Evolutionary conservation across 139 green algal genomes (phyloP).

Genomic region (Micromonas pusilla): DNA sequence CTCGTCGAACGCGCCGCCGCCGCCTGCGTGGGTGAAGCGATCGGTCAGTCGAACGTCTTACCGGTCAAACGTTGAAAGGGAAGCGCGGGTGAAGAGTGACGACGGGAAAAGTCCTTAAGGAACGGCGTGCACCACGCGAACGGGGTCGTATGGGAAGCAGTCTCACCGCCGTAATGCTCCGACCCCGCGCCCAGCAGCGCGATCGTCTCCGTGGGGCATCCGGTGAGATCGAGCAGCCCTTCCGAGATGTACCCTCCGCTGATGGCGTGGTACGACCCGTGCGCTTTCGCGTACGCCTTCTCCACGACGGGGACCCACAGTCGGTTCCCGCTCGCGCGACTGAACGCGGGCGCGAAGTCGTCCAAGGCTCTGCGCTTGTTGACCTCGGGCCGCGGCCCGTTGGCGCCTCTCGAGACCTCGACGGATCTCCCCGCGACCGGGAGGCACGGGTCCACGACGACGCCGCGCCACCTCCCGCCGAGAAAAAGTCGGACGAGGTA

Average conservation of each 20-base stretch:
- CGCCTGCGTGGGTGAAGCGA: too few species aligned
- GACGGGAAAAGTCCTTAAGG: too few species aligned
- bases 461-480: conserved; percentile 22
- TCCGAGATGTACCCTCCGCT: conserved; percentile 33
- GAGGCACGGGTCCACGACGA: conserved; percentile 31
- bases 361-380: not conserved
- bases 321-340: conserved; percentile 16
- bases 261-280: conserved; percentile 32
- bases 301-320: conserved; percentile 32
- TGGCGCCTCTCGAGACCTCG: not conserved
- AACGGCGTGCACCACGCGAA: too few species aligned
- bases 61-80: too few species aligned
- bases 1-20: conserved; percentile 28
- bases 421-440: conserved; percentile 1
- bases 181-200: too few species aligned
- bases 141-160: too few species aligned
- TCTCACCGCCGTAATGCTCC: too few species aligned
- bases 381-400: not conserved
- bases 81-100: too few species aligned
- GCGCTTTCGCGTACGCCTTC: conserved; percentile 39
- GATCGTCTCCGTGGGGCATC: conserved; percentile 28
- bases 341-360: conserved; percentile 23
- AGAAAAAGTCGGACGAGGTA: conserved; percentile 32
- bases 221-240: conserved; percentile 34
- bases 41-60: too few species aligned